Evolutionary conservation across 805 yeast species (phyloP), one percentile per base, ranked within the genome.

Genomic region (Lachancea meyersii): DNA sequence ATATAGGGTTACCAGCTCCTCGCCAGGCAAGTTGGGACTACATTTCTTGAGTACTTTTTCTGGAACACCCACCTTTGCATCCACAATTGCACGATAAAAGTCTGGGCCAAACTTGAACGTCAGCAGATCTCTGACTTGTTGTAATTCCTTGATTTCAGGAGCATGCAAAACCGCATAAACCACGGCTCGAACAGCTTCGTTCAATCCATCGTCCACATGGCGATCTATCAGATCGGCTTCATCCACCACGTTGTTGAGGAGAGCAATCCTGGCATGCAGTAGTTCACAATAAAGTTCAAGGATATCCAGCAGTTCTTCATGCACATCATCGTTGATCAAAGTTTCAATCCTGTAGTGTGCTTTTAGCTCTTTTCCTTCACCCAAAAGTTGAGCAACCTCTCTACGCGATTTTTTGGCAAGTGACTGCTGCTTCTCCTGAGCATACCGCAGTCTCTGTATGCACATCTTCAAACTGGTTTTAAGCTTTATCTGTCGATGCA

Each of bases 311-410:
- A 87, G 67, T 63, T 87, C 96, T 18, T 84, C 76, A 54, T 80
- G 77, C 24, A 85, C 76, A 56, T 87, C 96, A 51, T 86, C 91
- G 27, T 89, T 72, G 24, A 88, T 84, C 44, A 87, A 76, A 52
- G 84, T 83, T 58, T 87, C 96, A 3, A 86, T 91, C 38, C 95
- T 65, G 44, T 86, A 86, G 43, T 75, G 74, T 9, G 96, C 96
- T 52, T 88, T 84, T 39, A 82, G 80, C 48, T 86, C 89, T 55
- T 85, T 86, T 5, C 86, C 87, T 33, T 69, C 71, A 7, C 73
- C 68, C 40, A 87, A 66, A 9, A 86, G 65, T 37, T 83, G 88
- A 2, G 95, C 94, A 60, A 71, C 74, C 41, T 71, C 73, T 46
- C 89, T 67, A 38, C 94, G 68, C 50, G 78, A 83, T 54, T 82